These are phyloP conservation scores for Raffaelea arxii DNA, from an alignment of 2,329 filamentous ascomycete species.

Conservation along the genomic window DNA sequence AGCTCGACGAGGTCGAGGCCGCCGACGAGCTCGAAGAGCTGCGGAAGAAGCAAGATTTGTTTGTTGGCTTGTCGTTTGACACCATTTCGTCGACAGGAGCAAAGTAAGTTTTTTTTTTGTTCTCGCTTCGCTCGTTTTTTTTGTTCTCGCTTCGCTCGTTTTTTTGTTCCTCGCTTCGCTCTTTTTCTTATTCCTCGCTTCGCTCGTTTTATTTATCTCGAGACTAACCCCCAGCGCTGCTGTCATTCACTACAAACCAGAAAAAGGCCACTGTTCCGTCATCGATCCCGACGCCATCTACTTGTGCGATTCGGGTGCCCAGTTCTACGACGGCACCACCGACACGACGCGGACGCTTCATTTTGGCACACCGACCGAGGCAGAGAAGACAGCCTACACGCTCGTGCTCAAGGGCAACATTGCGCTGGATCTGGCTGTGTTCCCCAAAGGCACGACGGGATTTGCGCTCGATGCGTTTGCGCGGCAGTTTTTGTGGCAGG, in stretches of 20 bases:
- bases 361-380: slow-evolving; percentile 73
- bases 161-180: background rate
- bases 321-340: slow-evolving; percentile 91
- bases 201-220: background rate
- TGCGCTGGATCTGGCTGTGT: slow-evolving; percentile 73
- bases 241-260: slow-evolving; percentile 91
- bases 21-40: slow-evolving; percentile 81
- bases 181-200: background rate
- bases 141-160: background rate
- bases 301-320: slow-evolving; percentile 93
- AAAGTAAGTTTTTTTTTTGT: slow-evolving; percentile 37
- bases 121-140: background rate
- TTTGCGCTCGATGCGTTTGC: slow-evolving; percentile 85
- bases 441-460: slow-evolving; percentile 90
- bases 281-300: slow-evolving; percentile 85
- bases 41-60: slow-evolving; percentile 59
- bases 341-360: slow-evolving; percentile 92
- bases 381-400: slow-evolving; percentile 84
- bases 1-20: slow-evolving; percentile 80
- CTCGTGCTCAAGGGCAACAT: slow-evolving; percentile 93
- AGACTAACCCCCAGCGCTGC: slow-evolving; percentile 56
- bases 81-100: slow-evolving; percentile 93
- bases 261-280: slow-evolving; percentile 67
- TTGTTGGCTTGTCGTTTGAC: slow-evolving; percentile 84
- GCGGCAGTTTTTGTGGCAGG: slow-evolving; percentile 79